Evolutionary conservation across 176 grass and related monocot genomes (phyloP), one percentile per base, ranked within the genome.

Genomic region (Aegilops tauschii): DNA sequence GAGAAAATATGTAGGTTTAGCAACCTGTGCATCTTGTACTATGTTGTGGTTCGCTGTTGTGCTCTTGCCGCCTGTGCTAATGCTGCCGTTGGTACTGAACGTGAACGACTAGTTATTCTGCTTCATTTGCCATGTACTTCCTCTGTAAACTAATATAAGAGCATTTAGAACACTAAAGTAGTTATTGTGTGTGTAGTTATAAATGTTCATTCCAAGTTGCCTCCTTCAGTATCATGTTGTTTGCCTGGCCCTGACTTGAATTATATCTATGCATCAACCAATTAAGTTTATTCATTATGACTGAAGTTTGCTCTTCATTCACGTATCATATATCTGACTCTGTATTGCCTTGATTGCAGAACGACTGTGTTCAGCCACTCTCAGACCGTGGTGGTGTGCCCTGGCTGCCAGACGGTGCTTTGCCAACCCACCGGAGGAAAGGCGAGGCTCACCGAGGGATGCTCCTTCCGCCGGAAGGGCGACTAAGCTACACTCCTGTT

Each of bases 291-390:
- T 14, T 45, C 21, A 8, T 16, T 17, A 9, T 42, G 14, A 21
- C 17, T 9, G 56, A 59, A 59, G 7, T 2, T 59, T 74, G 14
- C 12, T 47, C 40, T 23, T 49, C 23, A 17, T 75, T 4, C 0
- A 17, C 23, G 0, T 75, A 29, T 4, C 1, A 17, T 9, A 29
- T 7, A 12, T 49, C 3, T 17, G 8, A 49, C 12, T 29, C 4
- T 2, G 6, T 49, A 10, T 75, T 50, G 28, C 14, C 28, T 27
- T 50, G 3, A 28, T 76, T 0, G 0, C 73, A 76, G 73, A 50
- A 76, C 72, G 3, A 76, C 73, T 9, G 73, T 76, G 42, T 76
- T 76, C 73, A 76, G 73, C 25, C 73, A 76, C 73, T 76, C 73
- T 16, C 73, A 76, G 73, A 76, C 73, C 1, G 73, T 76, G 1